Base-by-base conservation (phyloP, 139 green algal species). In the Haematococcus sp. region DNA sequence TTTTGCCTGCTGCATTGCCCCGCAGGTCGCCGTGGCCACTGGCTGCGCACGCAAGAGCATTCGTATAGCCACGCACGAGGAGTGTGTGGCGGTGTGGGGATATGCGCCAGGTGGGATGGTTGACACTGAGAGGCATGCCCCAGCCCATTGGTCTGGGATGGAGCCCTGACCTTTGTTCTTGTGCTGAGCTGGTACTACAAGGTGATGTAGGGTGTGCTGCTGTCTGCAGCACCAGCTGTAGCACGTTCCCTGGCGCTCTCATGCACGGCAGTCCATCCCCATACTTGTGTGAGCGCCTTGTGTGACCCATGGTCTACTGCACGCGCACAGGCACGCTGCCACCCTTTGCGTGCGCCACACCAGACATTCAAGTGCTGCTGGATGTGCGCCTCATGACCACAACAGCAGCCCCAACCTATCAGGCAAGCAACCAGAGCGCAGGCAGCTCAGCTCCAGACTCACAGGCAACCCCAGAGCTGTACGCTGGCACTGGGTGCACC, bases 251-350 rank as follows among this genome's bases (percentile, higher is more conserved):
- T n/a, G n/a, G n/a, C n/a, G n/a, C n/a, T n/a, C n/a, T n/a, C n/a
- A n/a, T n/a, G n/a, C n/a, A n/a, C n/a, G n/a, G n/a, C n/a, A n/a
- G n/a, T n/a, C n/a, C n/a, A n/a, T n/a, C n/a, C n/a, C n/a, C n/a
- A n/a, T n/a, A n/a, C n/a, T n/a, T n/a, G n/a, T n/a, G n/a, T n/a
- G n/a, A n/a, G n/a, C n/a, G n/a, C n/a, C n/a, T n/a, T n/a, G n/a
- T n/a, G n/a, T n/a, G n/a, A n/a, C n/a, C n/a, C n/a, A n/a, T n/a
- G n/a, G n/a, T n/a, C n/a, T n/a, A n/a, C n/a, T n/a, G n/a, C n/a
- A n/a, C n/a, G n/a, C n/a, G n/a, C n/a, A n/a, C 77, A 74, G 72
- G 67, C 69, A 79, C 74, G 9, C 40, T 84, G 28, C 74, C 79
- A 9, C 79, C 79, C 0, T 68, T 84, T 30, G 75, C 69, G 19